Base-by-base conservation (phyloP, 345 rosid species). In the Eucalyptus grandis region DNA sequence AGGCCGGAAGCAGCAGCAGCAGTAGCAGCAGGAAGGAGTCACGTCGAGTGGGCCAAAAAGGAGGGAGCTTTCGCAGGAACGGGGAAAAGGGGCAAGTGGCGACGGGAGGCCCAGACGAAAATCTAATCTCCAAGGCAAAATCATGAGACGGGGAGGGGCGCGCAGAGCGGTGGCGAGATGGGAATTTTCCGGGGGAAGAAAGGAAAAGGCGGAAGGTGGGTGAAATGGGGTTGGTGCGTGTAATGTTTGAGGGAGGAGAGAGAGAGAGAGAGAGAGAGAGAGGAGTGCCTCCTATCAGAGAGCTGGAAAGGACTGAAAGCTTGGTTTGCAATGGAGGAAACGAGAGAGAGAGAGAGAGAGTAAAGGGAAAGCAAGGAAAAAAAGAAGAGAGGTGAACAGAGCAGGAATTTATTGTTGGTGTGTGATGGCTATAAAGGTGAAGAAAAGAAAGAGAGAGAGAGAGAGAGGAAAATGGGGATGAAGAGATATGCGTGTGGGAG, bases 251-350 rank as follows among this genome's bases (percentile, higher is more conserved):
- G 90, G 90, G 82, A 89, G 91, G 90, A 26, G 91, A 69, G 90
- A 26, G 90, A 56, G 62, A 56, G 62, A 56, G 67, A 26, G 67
- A 4, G n/a, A n/a, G n/a, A n/a, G n/a, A n/a, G n/a, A n/a, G n/a
- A n/a, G n/a, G 67, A 86, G 54, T 43, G 67, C 83, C 47, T 67
- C 47, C 88, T 86, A 92, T 90, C 88, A 56, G 87, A 93, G 91
- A 92, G 96, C 93, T 93, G 93, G 94, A 94, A 93, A 93, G 94
- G 56, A 92, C 83, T 77, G 83, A 77, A 95, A 94, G 97, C 96
- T 95, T 96, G 90, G 96, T 94, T 94, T 95, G 96, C 96, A 95
- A 95, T 94, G 97, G 96, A 95, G 98, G 96, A 95, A 95, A 95
- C 93, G 92, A 90, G 80, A 87, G 89, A 90, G 43, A 62, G 27